Percentiles rank a stretch among this genome's conserved stretches.
Evolutionary conservation across 2,329 filamentous ascomycete genomes (phyloP).

Genomic region (Colletotrichum sidae): DNA sequence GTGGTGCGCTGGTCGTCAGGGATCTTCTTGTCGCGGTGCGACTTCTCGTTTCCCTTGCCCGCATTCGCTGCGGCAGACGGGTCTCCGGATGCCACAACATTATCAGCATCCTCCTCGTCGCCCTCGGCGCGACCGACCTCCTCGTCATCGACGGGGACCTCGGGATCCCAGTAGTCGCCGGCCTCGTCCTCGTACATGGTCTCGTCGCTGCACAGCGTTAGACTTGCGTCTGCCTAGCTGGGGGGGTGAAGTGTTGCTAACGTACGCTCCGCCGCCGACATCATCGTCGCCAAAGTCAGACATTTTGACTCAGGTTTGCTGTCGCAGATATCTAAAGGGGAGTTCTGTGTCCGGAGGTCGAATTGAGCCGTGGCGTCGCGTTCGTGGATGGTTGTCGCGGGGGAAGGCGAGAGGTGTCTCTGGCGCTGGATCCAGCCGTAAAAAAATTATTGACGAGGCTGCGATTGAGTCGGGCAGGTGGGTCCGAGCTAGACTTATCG

Average conservation of each 20-base stretch:
- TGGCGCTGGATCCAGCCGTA: conserved; percentile 28
- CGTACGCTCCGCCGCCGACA: conserved; percentile 37
- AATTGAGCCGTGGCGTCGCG: conserved; percentile 14
- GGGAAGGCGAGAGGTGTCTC: conserved; percentile 10
- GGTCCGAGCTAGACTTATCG: conserved; percentile 31
- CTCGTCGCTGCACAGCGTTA: conserved; percentile 65
- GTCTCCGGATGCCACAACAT: conserved; percentile 72
- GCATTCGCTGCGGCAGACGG: conserved; percentile 69
- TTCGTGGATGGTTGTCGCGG: conserved; percentile 23
- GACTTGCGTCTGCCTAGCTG: conserved; percentile 1
- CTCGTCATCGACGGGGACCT: conserved; percentile 62
- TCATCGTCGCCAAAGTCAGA: conserved; percentile 79
- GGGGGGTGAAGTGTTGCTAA: conserved; percentile 22
- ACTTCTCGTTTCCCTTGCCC: conserved; percentile 64
- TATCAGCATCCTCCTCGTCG: conserved; percentile 67
- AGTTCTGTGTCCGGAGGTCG: background rate
- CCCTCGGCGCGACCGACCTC: conserved; percentile 66
- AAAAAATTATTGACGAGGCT: conserved; percentile 40
- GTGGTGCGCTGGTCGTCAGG: conserved; percentile 88
- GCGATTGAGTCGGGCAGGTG: conserved; percentile 24
- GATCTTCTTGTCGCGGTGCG: conserved; percentile 86
- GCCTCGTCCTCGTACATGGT: conserved; percentile 76
- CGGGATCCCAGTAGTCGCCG: conserved; percentile 63
- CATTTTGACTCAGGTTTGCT: conserved; percentile 58
- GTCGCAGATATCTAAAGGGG: background rate